Percentiles rank a stretch among this genome's conserved stretches.
These are phyloP conservation scores for Chlamydomonas sp. DNA, from an alignment of 139 green algal genomes.

Conservation along the genomic window DNA sequence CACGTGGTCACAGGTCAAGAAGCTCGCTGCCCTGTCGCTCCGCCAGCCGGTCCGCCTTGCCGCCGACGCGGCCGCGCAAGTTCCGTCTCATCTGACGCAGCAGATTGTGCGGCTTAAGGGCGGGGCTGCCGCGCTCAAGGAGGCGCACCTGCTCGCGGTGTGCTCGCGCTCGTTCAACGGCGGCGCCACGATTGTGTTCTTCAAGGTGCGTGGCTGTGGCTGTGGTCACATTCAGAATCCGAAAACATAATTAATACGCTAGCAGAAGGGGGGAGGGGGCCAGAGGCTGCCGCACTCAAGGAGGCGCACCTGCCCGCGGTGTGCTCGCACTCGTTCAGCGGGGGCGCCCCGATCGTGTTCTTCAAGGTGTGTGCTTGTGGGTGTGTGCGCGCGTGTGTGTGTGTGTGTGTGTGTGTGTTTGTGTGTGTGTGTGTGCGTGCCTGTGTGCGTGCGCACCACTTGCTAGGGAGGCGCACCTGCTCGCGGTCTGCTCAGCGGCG, in stretches of 20 bases:
- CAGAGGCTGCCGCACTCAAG: slow-evolving; percentile 46
- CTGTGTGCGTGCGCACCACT: no score
- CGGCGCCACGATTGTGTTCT: slow-evolving; percentile 85
- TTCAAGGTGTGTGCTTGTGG: no score
- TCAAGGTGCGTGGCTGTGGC: no score
- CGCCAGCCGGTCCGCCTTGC: slow-evolving; percentile 81
- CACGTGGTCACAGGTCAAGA: slow-evolving; percentile 32
- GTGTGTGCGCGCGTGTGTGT: no score
- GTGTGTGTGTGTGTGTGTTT: no score
- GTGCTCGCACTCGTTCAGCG: slow-evolving; percentile 56
- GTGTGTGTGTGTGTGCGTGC: no score
- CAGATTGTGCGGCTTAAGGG: slow-evolving; percentile 84
- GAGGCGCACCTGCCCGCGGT: slow-evolving; percentile 86
- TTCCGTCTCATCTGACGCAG: slow-evolving; percentile 69
- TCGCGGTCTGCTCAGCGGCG: slow-evolving; percentile 64
- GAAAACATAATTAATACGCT: no score
- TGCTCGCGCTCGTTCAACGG: slow-evolving; percentile 56
- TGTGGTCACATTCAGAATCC: no score
- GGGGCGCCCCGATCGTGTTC: slow-evolving; percentile 83
- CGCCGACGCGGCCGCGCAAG: slow-evolving; percentile 61
- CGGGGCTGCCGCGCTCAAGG: slow-evolving; percentile 52
- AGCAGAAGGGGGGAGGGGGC: no score
- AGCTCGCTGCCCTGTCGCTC: slow-evolving; percentile 70
- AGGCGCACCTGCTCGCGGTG: slow-evolving; percentile 83
- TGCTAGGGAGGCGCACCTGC: slow-evolving; percentile 87